Percentiles rank a stretch among this genome's conserved stretches.
phyloP scores from a whole-genome alignment of 441 rosid species.

The Capsella rubella region DNA sequence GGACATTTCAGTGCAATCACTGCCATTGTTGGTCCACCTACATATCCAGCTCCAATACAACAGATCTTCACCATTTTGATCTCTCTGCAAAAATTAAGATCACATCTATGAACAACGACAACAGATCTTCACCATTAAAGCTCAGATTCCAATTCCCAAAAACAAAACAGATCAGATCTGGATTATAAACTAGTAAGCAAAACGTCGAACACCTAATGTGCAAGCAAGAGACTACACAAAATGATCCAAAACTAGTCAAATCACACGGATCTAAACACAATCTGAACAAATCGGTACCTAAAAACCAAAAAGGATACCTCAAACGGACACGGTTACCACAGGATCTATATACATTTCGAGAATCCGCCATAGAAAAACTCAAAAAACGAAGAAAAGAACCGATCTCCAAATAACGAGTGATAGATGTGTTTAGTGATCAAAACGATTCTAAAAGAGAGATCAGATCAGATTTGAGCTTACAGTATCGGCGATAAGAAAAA shows the following conservation, averaged over 20 bases:
- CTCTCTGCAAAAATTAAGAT: conserved; percentile 11
- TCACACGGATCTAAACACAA: conserved; percentile 32
- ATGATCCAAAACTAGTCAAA: background rate
- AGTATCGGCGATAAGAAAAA: background rate
- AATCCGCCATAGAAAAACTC: background rate
- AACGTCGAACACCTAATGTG: conserved; percentile 6
- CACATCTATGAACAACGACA: conserved; percentile 20
- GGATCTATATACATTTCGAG: conserved; percentile 30
- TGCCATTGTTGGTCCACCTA: conserved; percentile 49
- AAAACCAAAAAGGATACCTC: background rate
- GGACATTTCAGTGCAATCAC: conserved; percentile 48
- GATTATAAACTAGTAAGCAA: background rate
- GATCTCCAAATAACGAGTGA: conserved; percentile 6
- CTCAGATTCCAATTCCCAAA: background rate
- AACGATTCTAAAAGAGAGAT: conserved; percentile 12
- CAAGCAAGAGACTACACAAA: background rate
- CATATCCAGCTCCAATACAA: conserved; percentile 49
- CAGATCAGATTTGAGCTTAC: conserved; percentile 10
- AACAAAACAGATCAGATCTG: conserved; percentile 33
- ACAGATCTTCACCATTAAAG: conserved; percentile 44
- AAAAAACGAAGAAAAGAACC: background rate
- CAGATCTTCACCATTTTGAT: conserved; percentile 46
- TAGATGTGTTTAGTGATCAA: background rate
- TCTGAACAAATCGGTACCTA: background rate
- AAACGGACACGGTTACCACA: background rate